Percentiles rank a stretch among this genome's conserved stretches.
Evolutionary conservation across 2,329 filamentous ascomycete genomes (phyloP).

Genomic region (Colletotrichum sojae): DNA sequence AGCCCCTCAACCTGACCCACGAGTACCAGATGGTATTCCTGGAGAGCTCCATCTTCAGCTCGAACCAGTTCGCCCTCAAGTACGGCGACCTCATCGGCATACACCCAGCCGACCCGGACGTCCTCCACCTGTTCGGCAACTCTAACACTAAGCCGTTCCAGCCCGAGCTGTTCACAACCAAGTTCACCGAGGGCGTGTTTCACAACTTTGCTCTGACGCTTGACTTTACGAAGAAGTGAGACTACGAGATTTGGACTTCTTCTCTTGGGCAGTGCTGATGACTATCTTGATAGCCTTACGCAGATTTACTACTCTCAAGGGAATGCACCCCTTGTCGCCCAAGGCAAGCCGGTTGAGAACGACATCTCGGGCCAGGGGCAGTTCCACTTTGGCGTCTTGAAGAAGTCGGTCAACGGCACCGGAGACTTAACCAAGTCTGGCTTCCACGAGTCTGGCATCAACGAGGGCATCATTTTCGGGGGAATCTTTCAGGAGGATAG

Average conservation of each 20-base stretch:
- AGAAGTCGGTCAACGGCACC: conserved; percentile 65
- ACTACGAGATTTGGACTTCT: too few relatives aligned
- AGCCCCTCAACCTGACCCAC: conserved; percentile 70
- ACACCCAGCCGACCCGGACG: conserved; percentile 52
- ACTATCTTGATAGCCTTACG: conserved; percentile 59
- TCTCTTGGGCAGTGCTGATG: conserved; percentile 7
- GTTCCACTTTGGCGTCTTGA: conserved; percentile 73
- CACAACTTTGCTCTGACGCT: conserved; percentile 74
- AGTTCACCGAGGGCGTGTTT: conserved; percentile 65
- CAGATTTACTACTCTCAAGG: conserved; percentile 71
- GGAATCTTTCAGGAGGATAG: conserved; percentile 69
- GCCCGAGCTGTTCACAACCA: conserved; percentile 63
- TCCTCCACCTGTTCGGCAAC: conserved; percentile 62
- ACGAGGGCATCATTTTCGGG: conserved; percentile 67
- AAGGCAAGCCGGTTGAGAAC: conserved; percentile 61
- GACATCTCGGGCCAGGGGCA: conserved; percentile 71
- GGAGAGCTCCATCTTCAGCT: conserved; percentile 60
- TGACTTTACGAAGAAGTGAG: conserved; percentile 69
- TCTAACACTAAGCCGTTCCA: conserved; percentile 60
- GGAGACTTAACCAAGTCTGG: conserved; percentile 61
- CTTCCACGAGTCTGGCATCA: conserved; percentile 61
- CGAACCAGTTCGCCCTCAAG: conserved; percentile 69
- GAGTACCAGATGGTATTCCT: conserved; percentile 71
- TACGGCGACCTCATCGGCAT: conserved; percentile 65
- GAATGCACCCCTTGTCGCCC: conserved; percentile 58